These are phyloP conservation scores for Blepharisma japonicum DNA, from an alignment of 73 alveolate species.

Conservation along the genomic window DNA sequence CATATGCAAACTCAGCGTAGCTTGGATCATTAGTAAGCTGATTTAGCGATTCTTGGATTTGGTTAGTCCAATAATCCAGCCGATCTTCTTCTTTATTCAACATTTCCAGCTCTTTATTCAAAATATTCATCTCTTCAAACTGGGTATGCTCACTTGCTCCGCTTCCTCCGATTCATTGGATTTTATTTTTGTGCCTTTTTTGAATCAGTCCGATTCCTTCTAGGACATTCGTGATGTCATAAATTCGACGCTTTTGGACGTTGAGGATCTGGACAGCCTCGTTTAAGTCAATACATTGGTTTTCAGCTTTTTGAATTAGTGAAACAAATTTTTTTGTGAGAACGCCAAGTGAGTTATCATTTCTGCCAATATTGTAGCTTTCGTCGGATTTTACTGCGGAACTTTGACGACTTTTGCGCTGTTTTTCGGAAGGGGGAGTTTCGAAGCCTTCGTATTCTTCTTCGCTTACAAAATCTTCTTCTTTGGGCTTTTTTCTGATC, in stretches of 20 bases:
- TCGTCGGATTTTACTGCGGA: not conserved
- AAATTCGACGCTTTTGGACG: constrained; percentile 53
- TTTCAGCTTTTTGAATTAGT: constrained; percentile 42
- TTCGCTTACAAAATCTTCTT: not conserved
- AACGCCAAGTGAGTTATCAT: constrained; percentile 54
- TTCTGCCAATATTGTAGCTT: not conserved
- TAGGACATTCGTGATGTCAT: constrained; percentile 56
- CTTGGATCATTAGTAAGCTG: constrained; percentile 15
- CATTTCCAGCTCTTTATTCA: constrained; percentile 41
- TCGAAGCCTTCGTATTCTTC: not conserved
- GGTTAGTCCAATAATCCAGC: constrained; percentile 12
- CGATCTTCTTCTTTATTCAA: not conserved
- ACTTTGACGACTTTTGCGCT: not conserved
- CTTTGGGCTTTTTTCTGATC: not conserved
- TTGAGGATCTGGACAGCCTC: constrained; percentile 38
- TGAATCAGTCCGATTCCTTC: constrained; percentile 61
- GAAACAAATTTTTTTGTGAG: constrained; percentile 55
- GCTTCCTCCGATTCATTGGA: constrained; percentile 55
- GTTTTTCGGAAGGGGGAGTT: not conserved
- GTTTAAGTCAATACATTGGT: constrained; percentile 48
- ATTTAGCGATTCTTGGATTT: not conserved
- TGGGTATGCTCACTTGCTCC: constrained; percentile 40
- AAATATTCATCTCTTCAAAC: constrained; percentile 32
- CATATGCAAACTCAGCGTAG: constrained; percentile 38
- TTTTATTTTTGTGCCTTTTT: constrained; percentile 47